Evolutionary conservation across 768 basidiomycete genomes (phyloP).

Genomic region (Hygrophoropsis aurantiaca): DNA sequence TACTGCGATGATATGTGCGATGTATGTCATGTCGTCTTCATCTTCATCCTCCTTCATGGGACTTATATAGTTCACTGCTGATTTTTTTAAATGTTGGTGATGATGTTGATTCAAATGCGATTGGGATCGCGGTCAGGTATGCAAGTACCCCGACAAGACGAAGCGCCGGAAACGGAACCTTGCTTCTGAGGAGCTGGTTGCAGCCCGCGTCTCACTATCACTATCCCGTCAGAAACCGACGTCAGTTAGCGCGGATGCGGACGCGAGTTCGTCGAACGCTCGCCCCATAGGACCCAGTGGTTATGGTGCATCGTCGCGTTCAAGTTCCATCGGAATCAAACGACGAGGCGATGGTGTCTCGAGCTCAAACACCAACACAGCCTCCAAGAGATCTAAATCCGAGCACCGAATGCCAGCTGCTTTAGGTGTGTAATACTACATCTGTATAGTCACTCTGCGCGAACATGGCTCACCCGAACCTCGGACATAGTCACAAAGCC

Average conservation of each 20-base stretch:
- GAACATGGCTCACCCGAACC: neutral
- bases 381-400: slow-evolving; percentile 21
- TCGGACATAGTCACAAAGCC: slow-evolving; percentile 49
- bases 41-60: neutral
- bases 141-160: slow-evolving; percentile 75
- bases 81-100: too few relatives aligned
- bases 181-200: slow-evolving; percentile 38
- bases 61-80: neutral
- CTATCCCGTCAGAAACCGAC: slow-evolving; percentile 19
- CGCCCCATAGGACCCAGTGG: neutral
- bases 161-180: slow-evolving; percentile 48
- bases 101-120: too few relatives aligned
- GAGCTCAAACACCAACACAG: slow-evolving; percentile 10
- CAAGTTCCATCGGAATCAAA: slow-evolving; percentile 18
- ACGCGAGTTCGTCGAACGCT: neutral
- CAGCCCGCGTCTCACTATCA: slow-evolving; percentile 15
- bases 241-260: slow-evolving; percentile 24
- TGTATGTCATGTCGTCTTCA: slow-evolving; percentile 38
- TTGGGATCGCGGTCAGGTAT: too few relatives aligned
- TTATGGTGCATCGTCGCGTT: neutral
- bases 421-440: slow-evolving; percentile 16
- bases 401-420: slow-evolving; percentile 18
- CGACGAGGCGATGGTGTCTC: slow-evolving; percentile 12
- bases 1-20: slow-evolving; percentile 84
- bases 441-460: neutral